Base-by-base conservation (phyloP, 2,329 filamentous ascomycete genomes). In the Madurella mycetomatis region DNA sequence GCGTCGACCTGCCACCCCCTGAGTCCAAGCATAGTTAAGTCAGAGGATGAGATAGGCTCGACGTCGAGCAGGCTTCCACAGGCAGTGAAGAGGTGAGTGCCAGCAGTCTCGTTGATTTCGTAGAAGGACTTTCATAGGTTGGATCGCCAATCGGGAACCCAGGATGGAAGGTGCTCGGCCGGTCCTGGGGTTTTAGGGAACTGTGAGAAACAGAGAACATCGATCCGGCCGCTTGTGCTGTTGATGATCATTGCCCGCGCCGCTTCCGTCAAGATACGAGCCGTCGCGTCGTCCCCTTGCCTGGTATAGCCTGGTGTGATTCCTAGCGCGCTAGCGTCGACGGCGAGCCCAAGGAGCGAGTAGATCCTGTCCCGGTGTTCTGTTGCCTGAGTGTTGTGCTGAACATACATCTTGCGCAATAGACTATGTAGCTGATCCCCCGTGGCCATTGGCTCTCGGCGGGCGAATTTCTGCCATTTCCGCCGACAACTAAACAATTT, bases 101-200 rank as follows among this genome's bases (percentile, higher is more conserved):
- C 41, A 9, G 25, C 31, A 5, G 8, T 18, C 9, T 54, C 51
- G 7, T 53, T 32, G 32, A 56, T 41, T 1, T 31, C 30, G 31
- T 59, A 56, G 13, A 46, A 56, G 4, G 57, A 59, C 5, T 16
- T 17, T 3, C 25, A 17, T 3, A 52, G 25, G 5, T 37, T 40
- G 8, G 30, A 9, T 9, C 51, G 19, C 56, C 58, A 60, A n/a
- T 58, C 55, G 3, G 58, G 55, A 7, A 53, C 58, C 55, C 58
- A 60, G 3, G 55, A 53, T 19, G 56, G 56, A 15, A 53, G 16
- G 5, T 31, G 7, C 13, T n/a, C 8, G 5, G 41, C 39, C 1
- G 25, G 31, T 1, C 2, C 39, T 1, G 40, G 9, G 11, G 41
- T 12, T 30, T 58, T 59, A 37, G 58, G 52, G 18, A 45, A 54